Evolutionary conservation across 176 grass and related monocot species (phyloP).

Genomic region (Cenchrus fungigraminus): DNA sequence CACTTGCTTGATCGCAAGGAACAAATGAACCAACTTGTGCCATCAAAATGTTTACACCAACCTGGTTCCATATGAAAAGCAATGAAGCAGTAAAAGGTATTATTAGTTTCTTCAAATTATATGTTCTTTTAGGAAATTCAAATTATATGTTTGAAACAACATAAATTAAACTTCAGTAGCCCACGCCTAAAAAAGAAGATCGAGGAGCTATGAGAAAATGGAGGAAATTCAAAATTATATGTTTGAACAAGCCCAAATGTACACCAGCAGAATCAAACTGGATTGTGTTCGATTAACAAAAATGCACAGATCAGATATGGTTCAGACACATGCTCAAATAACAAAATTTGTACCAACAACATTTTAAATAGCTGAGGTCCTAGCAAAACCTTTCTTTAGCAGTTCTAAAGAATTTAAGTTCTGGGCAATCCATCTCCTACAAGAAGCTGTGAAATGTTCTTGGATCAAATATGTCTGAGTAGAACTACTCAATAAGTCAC

Average conservation of each 20-base stretch:
- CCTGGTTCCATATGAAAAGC: slow-evolving; percentile 60
- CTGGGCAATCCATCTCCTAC: background rate
- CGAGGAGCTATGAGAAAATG: background rate
- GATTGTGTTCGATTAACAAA: background rate
- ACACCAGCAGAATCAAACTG: slow-evolving; percentile 22
- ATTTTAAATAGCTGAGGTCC: background rate
- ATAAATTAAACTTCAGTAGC: slow-evolving; percentile 17
- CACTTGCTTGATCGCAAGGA: slow-evolving; percentile 82
- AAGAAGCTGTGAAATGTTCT: background rate
- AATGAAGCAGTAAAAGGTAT: slow-evolving; percentile 27
- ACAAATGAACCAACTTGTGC: slow-evolving; percentile 96
- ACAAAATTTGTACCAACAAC: background rate
- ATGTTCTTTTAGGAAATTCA: background rate
- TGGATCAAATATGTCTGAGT: slow-evolving; percentile 16
- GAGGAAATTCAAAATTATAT: background rate
- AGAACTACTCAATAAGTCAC: slow-evolving; percentile 10
- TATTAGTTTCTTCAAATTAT: slow-evolving; percentile 22
- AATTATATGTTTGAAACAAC: slow-evolving; percentile 30
- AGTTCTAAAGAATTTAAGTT: background rate
- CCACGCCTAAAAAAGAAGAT: background rate
- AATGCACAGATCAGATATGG: background rate
- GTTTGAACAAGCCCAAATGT: background rate
- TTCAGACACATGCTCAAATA: background rate
- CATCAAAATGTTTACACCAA: slow-evolving; percentile 94
- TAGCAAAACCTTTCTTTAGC: background rate